phyloP scores from a whole-genome alignment of 768 basidiomycete genomes.

The Tricholoma matsutake region DNA sequence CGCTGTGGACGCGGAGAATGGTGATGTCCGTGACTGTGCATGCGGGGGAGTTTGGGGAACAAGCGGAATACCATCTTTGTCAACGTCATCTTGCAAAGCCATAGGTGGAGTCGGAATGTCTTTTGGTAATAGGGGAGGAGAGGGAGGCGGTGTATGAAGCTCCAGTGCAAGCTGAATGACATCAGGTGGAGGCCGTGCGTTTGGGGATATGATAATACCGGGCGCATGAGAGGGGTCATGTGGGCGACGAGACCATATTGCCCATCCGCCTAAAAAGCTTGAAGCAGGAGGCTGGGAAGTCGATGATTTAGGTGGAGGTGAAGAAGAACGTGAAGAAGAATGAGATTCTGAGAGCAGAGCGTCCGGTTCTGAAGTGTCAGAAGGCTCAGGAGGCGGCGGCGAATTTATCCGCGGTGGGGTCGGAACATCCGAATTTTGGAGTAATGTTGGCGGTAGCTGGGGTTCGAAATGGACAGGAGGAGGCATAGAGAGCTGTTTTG shows the following conservation, averaged over 20 bases:
- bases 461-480: constrained; percentile 20
- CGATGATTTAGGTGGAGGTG: constrained; percentile 4
- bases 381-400: neutral
- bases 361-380: constrained; percentile 1
- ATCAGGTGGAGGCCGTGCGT: constrained; percentile 57
- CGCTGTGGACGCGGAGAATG: constrained; percentile 1
- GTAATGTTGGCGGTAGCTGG: constrained; percentile 3
- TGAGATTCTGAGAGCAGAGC: neutral
- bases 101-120: neutral
- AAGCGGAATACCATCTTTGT: neutral
- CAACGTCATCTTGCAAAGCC: too few relatives aligned
- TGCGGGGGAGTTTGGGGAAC: neutral
- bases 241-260: constrained; percentile 74
- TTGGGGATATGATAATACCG: constrained; percentile 67
- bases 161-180: constrained; percentile 55
- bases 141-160: constrained; percentile 47
- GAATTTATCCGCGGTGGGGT: neutral
- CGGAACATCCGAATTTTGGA: neutral
- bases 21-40: neutral
- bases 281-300: neutral
- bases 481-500: constrained; percentile 61
- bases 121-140: constrained; percentile 27
- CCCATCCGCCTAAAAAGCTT: constrained; percentile 37
- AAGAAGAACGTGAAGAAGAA: neutral
- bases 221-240: constrained; percentile 61